phyloP scores from a whole-genome alignment of 2,329 filamentous ascomycete genomes.

The Hypomyces perniciosus region DNA sequence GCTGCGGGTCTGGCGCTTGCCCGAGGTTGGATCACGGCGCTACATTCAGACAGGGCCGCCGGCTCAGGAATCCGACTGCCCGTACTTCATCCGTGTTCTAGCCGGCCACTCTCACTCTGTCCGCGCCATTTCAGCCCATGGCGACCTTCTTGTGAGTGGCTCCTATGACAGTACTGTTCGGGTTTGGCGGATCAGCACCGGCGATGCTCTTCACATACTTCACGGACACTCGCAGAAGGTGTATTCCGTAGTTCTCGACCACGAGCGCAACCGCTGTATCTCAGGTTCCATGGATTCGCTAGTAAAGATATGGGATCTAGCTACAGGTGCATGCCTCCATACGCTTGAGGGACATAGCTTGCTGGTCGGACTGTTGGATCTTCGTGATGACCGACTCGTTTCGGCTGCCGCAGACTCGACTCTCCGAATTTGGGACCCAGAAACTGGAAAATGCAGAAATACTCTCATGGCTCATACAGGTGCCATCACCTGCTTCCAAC shows the following conservation, averaged over 20 bases:
- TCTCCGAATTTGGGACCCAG: slow-evolving; percentile 92
- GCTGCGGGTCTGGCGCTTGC: slow-evolving; percentile 88
- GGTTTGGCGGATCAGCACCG: slow-evolving; percentile 96
- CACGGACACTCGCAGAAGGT: slow-evolving; percentile 89
- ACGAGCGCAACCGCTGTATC: slow-evolving; percentile 88
- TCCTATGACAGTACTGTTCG: slow-evolving; percentile 94
- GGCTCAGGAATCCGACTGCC: slow-evolving; percentile 72
- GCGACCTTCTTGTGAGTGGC: slow-evolving; percentile 92
- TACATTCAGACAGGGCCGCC: slow-evolving; percentile 76
- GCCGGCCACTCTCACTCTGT: slow-evolving; percentile 89
- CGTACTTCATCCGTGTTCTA: slow-evolving; percentile 86
- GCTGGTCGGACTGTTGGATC: slow-evolving; percentile 83
- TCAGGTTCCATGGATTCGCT: slow-evolving; percentile 97
- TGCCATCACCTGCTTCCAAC: slow-evolving; percentile 97
- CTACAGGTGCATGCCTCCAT: slow-evolving; percentile 76
- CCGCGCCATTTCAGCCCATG: slow-evolving; percentile 88
- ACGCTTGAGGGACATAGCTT: slow-evolving; percentile 90
- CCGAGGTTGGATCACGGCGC: slow-evolving; percentile 67
- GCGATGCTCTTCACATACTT: slow-evolving; percentile 76
- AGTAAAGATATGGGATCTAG: slow-evolving; percentile 95
- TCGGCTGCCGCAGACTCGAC: slow-evolving; percentile 95
- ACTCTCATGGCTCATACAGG: slow-evolving; percentile 90
- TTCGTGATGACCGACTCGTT: slow-evolving; percentile 83
- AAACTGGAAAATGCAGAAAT: slow-evolving; percentile 83
- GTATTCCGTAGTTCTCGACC: slow-evolving; percentile 92